Conservation (phyloP, 2,329 filamentous ascomycete genomes). For the Alternaria consortialis region DNA sequence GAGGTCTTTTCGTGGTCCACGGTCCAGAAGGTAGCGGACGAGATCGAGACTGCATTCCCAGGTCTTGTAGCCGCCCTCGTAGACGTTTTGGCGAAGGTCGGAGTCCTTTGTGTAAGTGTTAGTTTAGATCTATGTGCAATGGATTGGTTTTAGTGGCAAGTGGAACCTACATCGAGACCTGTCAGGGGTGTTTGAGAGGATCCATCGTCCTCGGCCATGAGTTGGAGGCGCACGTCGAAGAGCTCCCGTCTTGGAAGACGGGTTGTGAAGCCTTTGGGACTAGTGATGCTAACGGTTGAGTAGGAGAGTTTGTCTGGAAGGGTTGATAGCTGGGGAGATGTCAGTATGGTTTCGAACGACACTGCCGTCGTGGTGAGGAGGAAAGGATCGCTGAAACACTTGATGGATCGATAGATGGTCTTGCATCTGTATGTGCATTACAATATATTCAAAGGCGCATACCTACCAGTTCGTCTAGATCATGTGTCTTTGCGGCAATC, state of each 20-base stretch:
- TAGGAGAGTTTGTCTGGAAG: constrained; percentile 81
- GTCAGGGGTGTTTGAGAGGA: constrained; percentile 39
- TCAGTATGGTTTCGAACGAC: neutral
- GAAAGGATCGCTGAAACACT: neutral
- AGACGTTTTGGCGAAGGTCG: constrained; percentile 82
- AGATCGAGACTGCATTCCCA: constrained; percentile 88
- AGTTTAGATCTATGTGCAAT: constrained; percentile 24
- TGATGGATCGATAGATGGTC: neutral
- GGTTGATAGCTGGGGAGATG: constrained; percentile 56
- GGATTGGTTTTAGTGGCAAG: neutral
- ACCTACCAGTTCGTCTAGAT: constrained; percentile 59
- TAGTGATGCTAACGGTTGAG: constrained; percentile 66
- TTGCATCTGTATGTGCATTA: neutral
- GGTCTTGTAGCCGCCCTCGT: constrained; percentile 88
- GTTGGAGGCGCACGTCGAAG: constrained; percentile 81
- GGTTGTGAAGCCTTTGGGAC: constrained; percentile 65
- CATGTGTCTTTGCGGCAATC: constrained; percentile 53
- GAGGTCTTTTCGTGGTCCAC: constrained; percentile 59
- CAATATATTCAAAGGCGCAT: neutral
- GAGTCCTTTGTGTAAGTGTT: constrained; percentile 52
- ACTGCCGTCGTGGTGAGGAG: rapidly evolving
- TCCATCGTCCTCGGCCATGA: constrained; percentile 73
- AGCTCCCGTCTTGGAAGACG: constrained; percentile 76
- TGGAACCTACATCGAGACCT: constrained; percentile 34
- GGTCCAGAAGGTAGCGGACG: constrained; percentile 68